Percentiles rank a stretch among this genome's conserved stretches.
Conservation (phyloP, 2,329 filamentous ascomycete genomes). For the Diaporthe citrichinensis region DNA sequence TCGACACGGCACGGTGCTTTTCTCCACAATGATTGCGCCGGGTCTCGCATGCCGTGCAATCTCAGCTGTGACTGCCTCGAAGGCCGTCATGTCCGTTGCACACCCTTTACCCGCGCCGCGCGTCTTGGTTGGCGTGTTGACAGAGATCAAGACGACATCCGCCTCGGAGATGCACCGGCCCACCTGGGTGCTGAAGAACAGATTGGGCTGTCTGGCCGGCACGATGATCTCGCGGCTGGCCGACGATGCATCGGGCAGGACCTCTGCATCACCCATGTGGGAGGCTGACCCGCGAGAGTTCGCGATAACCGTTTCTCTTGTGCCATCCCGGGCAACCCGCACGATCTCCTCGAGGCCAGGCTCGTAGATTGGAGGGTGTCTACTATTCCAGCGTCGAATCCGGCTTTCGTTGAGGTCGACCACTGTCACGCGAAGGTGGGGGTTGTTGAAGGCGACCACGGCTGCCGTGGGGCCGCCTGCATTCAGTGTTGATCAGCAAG, state of each 20-base stretch:
- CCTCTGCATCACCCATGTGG: not conserved
- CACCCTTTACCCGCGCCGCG: slow-evolving; percentile 78
- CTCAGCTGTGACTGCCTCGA: slow-evolving; percentile 77
- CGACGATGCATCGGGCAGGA: not conserved
- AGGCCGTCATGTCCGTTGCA: slow-evolving; percentile 79
- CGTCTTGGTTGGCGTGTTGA: slow-evolving; percentile 85
- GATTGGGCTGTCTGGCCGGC: slow-evolving; percentile 70
- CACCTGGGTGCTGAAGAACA: slow-evolving; percentile 81
- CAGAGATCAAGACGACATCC: slow-evolving; percentile 81
- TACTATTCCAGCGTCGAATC: slow-evolving; percentile 81
- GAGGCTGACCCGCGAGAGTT: slow-evolving; percentile 49
- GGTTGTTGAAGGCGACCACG: slow-evolving; percentile 81
- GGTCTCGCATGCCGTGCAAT: slow-evolving; percentile 76
- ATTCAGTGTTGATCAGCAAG: not conserved
- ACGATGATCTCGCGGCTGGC: slow-evolving; percentile 45
- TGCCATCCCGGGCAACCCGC: slow-evolving; percentile 72
- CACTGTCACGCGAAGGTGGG: slow-evolving; percentile 79
- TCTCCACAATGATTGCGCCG: slow-evolving; percentile 84
- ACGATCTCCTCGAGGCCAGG: slow-evolving; percentile 79
- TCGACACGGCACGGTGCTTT: slow-evolving; percentile 83
- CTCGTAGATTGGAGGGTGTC: slow-evolving; percentile 82
- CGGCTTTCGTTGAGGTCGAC: slow-evolving; percentile 77
- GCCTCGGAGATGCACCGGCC: slow-evolving; percentile 73
- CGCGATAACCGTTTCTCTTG: slow-evolving; percentile 58
- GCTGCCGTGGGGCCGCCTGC: slow-evolving; percentile 81